Percentiles rank a stretch among this genome's conserved stretches.
Evolutionary conservation across 176 grass and related monocot species (phyloP).

Genomic region (Tillandsia leiboldiana): DNA sequence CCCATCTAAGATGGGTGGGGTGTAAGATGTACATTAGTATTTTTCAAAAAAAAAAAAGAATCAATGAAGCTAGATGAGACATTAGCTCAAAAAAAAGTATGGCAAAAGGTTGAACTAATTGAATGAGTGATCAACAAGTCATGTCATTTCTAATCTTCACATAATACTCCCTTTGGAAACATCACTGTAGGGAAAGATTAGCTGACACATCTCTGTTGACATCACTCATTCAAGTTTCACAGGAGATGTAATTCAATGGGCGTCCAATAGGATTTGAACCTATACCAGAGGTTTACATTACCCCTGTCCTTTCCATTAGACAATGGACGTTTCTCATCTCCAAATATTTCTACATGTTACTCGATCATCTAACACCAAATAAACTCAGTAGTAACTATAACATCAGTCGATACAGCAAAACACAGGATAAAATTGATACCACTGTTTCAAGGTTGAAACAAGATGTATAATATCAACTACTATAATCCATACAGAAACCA

Average conservation of each 20-base stretch:
- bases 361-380: neutral
- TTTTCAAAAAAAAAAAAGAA: too few species aligned
- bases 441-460: too few species aligned
- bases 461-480: too few species aligned
- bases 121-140: neutral
- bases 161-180: neutral
- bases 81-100: neutral
- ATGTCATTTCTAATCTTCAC: neutral
- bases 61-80: too few species aligned
- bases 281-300: conserved; percentile 24
- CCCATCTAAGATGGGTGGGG: too few species aligned
- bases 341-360: neutral
- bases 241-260: conserved; percentile 12
- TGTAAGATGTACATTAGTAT: too few species aligned
- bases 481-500: too few species aligned
- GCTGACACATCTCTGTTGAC: conserved; percentile 3
- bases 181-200: neutral
- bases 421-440: too few species aligned
- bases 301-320: conserved; percentile 45
- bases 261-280: conserved; percentile 66
- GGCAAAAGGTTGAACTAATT: neutral
- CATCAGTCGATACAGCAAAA: too few species aligned
- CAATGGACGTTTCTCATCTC: conserved; percentile 30
- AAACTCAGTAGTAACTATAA: too few species aligned
- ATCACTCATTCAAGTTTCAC: conserved; percentile 4